phyloP scores from a whole-genome alignment of 2,329 filamentous ascomycete species.

The Fusarium camptoceras region DNA sequence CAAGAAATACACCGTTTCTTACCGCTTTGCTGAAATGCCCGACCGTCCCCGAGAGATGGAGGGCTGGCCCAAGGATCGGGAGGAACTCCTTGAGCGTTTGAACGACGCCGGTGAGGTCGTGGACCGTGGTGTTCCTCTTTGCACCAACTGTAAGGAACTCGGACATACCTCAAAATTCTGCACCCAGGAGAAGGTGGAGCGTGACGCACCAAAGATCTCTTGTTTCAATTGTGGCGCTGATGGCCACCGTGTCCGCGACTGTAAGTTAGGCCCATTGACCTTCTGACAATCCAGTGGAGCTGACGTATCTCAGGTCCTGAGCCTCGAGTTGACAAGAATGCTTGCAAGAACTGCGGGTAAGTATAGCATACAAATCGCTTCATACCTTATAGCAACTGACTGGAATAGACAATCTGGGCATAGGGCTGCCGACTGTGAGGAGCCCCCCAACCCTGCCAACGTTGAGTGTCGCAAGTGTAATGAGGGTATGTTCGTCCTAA shows the following conservation, averaged over 20 bases:
- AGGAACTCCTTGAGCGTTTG: slow-evolving; percentile 74
- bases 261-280: slow-evolving; percentile 57
- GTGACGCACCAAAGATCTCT: slow-evolving; percentile 60
- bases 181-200: slow-evolving; percentile 66
- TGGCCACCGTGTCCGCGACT: slow-evolving; percentile 77
- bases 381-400: slow-evolving; percentile 23
- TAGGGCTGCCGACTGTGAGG: slow-evolving; percentile 62
- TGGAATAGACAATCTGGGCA: slow-evolving; percentile 61
- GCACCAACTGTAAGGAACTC: slow-evolving; percentile 71
- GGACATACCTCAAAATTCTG: slow-evolving; percentile 74
- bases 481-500: slow-evolving; percentile 62
- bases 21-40: slow-evolving; percentile 70
- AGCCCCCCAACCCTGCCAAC: slow-evolving; percentile 70
- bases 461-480: slow-evolving; percentile 75
- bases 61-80: slow-evolving; percentile 67
- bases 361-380: slow-evolving; percentile 13
- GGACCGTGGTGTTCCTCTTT: slow-evolving; percentile 68
- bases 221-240: slow-evolving; percentile 74
- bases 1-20: slow-evolving; percentile 72
- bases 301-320: slow-evolving; percentile 59
- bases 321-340: slow-evolving; percentile 72
- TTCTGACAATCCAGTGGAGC: not conserved
- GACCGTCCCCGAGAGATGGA: slow-evolving; percentile 68
- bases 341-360: slow-evolving; percentile 75
- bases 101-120: slow-evolving; percentile 73